Base-by-base conservation (phyloP, 768 basidiomycete genomes). In the Leccinum longicurvipes region DNA sequence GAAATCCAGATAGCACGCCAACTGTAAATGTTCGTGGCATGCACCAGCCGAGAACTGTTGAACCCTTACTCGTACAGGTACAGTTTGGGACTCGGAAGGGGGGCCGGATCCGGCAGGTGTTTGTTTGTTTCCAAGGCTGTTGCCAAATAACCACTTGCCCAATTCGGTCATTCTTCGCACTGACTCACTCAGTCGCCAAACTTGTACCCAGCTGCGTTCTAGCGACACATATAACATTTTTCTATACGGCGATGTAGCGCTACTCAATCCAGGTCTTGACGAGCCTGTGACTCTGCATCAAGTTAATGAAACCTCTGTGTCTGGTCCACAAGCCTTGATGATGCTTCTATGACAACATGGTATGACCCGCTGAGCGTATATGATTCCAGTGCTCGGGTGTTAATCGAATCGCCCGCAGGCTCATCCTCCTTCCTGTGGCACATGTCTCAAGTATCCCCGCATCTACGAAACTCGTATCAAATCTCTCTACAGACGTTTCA, bases 71-170 rank as follows among this genome's bases (percentile, higher is more conserved):
- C 63, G 54, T 59, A 44, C 15, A 21, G 21, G 23, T n/a, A 23
- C 19, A 11, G 9, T 15, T 4, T 28, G 53, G 32, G n/a, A n/a
- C n/a, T n/a, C n/a, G n/a, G 19, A 39, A 17, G 11, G 34, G 42
- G 1, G 8, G 6, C 64, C 59, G 41, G 60, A 60, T 60, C 21
- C 3, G 56, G 59, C 17, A 54, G 45, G 57, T 17, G 70, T 63
- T 61, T 69, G 68, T 69, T 69, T 72, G 51, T 51, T 69, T 64
- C 56, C 15, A 56, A 70, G 48, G 68, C 56, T 15, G n/a, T 63
- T 60, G 70, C 61, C 61, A 69, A 69, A 69, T 50, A 69, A 55
- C 29, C 44, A 27, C 53, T 36, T 54, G 50, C 57, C 52, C 39
- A 9, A 46, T 60, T 39, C 28, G 39, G 39, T n/a, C n/a, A n/a